phyloP scores from a whole-genome alignment of 345 rosid genomes.

The Lumnitzera littorea region DNA sequence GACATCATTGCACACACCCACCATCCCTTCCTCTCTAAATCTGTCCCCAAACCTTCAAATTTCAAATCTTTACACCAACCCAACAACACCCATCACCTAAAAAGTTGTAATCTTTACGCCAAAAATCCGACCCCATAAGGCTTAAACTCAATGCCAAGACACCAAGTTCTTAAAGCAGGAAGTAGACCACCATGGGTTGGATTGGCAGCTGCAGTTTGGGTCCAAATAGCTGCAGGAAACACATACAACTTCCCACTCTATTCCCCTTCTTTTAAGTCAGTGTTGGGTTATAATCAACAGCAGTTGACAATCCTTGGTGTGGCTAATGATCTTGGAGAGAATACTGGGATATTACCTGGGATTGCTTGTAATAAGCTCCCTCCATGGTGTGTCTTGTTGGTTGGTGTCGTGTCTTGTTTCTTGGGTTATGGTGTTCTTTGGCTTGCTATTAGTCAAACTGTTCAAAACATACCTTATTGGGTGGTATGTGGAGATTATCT shows the following conservation, averaged over 20 bases:
- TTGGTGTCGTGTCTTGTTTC: conserved; percentile 65
- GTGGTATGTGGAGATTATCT: conserved; percentile 31
- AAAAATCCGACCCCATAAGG: too few relatives aligned
- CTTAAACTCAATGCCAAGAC: not conserved
- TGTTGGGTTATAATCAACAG: conserved; percentile 70
- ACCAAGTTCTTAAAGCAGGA: conserved; percentile 50
- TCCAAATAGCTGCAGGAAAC: conserved; percentile 64
- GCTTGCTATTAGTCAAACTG: conserved; percentile 65
- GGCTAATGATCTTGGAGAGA: conserved; percentile 92
- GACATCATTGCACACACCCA: too few relatives aligned
- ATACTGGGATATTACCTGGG: conserved; percentile 76
- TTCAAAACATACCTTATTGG: conserved; percentile 69
- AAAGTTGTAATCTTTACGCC: conserved; percentile 2
- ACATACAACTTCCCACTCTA: conserved; percentile 72
- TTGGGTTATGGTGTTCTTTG: conserved; percentile 86
- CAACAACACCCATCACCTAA: conserved; percentile 1
- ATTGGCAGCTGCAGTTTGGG: conserved; percentile 89
- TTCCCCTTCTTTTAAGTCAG: conserved; percentile 66
- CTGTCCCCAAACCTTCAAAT: too few relatives aligned
- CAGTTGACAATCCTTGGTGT: conserved; percentile 85
- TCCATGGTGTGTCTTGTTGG: conserved; percentile 72
- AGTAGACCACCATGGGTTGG: conserved; percentile 99
- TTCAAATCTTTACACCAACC: too few relatives aligned
- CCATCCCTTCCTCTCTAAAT: too few relatives aligned
- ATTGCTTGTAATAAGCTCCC: conserved; percentile 85